Percentiles rank a stretch among this genome's conserved stretches.
Evolutionary conservation across 2,329 filamentous ascomycete genomes (phyloP).

Genomic region (Graphiopsis chlorocephala): DNA sequence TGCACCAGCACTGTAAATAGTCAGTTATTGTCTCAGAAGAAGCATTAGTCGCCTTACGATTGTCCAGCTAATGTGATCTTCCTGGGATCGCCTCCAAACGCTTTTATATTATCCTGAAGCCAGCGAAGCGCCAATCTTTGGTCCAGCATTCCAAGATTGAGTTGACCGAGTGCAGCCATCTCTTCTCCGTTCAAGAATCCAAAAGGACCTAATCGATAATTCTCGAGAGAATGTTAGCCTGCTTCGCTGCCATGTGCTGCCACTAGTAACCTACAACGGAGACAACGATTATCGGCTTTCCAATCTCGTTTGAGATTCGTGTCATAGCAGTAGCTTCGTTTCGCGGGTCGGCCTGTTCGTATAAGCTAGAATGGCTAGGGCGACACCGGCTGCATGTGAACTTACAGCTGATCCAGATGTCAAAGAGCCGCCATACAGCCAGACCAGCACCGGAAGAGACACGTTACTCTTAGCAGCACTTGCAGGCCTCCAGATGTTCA

Average conservation of each 20-base stretch:
- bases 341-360: background rate
- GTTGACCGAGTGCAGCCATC: conserved; percentile 39
- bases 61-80: conserved; percentile 22
- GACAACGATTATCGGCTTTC: conserved; percentile 22
- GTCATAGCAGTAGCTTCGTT: background rate
- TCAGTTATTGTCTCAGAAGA: background rate
- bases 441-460: background rate
- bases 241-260: conserved; percentile 18
- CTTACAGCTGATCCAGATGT: background rate
- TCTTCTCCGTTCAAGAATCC: conserved; percentile 28
- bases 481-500: conserved; percentile 47
- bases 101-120: conserved; percentile 43
- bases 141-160: conserved; percentile 39
- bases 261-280: conserved; percentile 20
- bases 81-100: conserved; percentile 21
- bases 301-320: conserved; percentile 16
- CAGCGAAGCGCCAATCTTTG: conserved; percentile 44
- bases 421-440: background rate
- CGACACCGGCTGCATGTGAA: no score
- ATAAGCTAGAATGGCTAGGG: no score
- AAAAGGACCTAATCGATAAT: conserved; percentile 31
- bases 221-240: conserved; percentile 28
- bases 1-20: conserved; percentile 39
- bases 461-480: background rate
- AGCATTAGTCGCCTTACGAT: conserved; percentile 25